Percentiles rank a stretch among this genome's conserved stretches.
Conservation (phyloP, 163 green algal species). For the Scenedesmus sp. region DNA sequence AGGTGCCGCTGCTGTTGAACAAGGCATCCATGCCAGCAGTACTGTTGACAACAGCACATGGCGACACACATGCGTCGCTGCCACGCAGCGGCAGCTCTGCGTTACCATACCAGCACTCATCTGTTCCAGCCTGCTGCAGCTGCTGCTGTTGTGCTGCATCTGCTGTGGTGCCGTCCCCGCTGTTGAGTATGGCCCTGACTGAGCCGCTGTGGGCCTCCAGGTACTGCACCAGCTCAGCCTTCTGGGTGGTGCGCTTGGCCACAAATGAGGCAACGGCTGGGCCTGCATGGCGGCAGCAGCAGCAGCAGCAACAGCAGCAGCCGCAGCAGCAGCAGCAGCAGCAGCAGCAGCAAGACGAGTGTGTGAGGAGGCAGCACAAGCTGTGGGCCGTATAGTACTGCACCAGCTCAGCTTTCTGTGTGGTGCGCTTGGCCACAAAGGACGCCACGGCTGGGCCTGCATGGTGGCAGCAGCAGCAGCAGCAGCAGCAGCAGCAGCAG, state of each 20-base stretch:
- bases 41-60: not conserved
- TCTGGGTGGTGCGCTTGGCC: not conserved
- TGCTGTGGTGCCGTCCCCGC: not conserved
- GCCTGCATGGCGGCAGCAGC: not conserved
- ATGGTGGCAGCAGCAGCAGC: no score
- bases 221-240: constrained; percentile 35
- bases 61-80: not conserved
- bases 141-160: not conserved
- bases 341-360: no score
- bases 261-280: constrained; percentile 15
- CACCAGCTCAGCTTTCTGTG: no score
- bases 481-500: no score
- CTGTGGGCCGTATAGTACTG: no score
- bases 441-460: not conserved
- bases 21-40: not conserved
- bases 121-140: not conserved
- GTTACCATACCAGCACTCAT: not conserved
- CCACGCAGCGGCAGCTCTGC: not conserved
- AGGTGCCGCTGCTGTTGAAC: not conserved
- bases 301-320: no score
- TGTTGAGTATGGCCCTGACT: not conserved
- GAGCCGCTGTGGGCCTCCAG: not conserved
- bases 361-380: no score
- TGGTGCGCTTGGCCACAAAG: constrained; percentile 5
- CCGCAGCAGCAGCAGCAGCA: no score